phyloP scores from a whole-genome alignment of 2,329 filamentous ascomycete genomes.

The Cyphellophora europaea region DNA sequence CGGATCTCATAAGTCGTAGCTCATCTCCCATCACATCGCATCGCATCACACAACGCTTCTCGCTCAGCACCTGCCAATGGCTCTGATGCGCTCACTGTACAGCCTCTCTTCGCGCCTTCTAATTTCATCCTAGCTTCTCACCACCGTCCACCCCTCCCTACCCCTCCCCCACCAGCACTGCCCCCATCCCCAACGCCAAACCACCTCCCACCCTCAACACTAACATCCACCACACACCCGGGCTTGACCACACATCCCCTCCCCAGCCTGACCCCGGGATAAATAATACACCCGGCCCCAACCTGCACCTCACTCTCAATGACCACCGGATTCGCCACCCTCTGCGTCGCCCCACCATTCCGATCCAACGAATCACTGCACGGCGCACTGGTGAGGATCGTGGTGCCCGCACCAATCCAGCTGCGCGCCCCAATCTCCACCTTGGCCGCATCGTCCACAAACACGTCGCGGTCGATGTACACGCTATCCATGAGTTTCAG shows the following conservation, averaged over 20 bases:
- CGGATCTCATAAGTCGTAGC: too few relatives aligned
- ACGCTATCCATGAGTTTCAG: constrained; percentile 80
- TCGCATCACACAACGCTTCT: too few relatives aligned
- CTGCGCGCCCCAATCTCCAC: constrained; percentile 68
- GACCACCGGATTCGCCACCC: constrained; percentile 59
- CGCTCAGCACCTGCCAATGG: too few relatives aligned
- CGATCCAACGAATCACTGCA: constrained; percentile 64
- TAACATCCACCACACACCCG: constrained; percentile 8
- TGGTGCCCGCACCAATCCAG: constrained; percentile 72
- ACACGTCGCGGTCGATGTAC: constrained; percentile 72
- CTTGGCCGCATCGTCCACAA: constrained; percentile 74
- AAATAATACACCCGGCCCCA: constrained; percentile 52
- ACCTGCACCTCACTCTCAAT: constrained; percentile 68
- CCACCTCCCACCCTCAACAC: not conserved
- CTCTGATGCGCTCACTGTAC: too few relatives aligned
- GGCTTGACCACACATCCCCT: constrained; percentile 35
- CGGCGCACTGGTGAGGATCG: constrained; percentile 67
- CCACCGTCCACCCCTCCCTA: too few relatives aligned
- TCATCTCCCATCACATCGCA: too few relatives aligned
- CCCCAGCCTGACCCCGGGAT: constrained; percentile 33
- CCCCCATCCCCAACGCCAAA: not conserved
- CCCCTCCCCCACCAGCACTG: not conserved
- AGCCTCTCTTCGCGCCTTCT: not conserved
- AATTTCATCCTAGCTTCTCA: not conserved
- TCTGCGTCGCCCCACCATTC: constrained; percentile 63